These are phyloP conservation scores for Kondoa subrosea DNA, from an alignment of 768 basidiomycete genomes.

Conservation along the genomic window DNA sequence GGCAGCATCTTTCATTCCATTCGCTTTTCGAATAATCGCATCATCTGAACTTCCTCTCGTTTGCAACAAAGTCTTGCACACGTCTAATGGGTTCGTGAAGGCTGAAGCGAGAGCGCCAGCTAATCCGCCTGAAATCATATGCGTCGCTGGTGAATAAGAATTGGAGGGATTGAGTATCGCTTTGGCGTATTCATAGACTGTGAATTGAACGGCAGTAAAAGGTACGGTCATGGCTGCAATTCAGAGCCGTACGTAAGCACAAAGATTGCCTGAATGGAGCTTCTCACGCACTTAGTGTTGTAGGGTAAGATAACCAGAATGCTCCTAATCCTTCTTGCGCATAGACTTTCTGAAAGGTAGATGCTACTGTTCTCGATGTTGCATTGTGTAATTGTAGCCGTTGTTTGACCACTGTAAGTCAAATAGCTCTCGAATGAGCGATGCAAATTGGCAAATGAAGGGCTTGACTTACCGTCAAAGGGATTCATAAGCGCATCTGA, in stretches of 20 bases:
- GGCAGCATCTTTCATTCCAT: slow-evolving; percentile 74
- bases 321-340: slow-evolving; percentile 66
- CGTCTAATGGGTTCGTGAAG: slow-evolving; percentile 89
- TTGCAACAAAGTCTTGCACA: slow-evolving; percentile 91
- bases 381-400: slow-evolving; percentile 97
- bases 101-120: slow-evolving; percentile 90
- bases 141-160: slow-evolving; percentile 79
- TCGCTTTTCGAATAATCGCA: slow-evolving; percentile 59
- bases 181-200: slow-evolving; percentile 88
- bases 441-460: background rate
- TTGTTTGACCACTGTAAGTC: slow-evolving; percentile 80
- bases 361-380: slow-evolving; percentile 65
- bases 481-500: slow-evolving; percentile 98
- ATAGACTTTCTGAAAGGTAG: slow-evolving; percentile 74
- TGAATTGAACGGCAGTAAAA: slow-evolving; percentile 95
- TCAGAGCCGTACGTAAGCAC: background rate
- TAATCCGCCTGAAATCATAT: slow-evolving; percentile 76
- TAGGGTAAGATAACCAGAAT: slow-evolving; percentile 98
- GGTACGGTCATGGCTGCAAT: slow-evolving; percentile 71
- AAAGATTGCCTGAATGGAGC: no score
- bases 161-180: slow-evolving; percentile 63
- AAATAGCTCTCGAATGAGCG: background rate
- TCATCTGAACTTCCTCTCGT: slow-evolving; percentile 83
- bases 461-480: slow-evolving; percentile 63
- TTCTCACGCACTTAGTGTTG: slow-evolving; percentile 45